Evolutionary conservation across 1,139 yeast genomes (phyloP), one percentile per base, ranked within the genome.

Genomic region (Debaryomyces sp.): DNA sequence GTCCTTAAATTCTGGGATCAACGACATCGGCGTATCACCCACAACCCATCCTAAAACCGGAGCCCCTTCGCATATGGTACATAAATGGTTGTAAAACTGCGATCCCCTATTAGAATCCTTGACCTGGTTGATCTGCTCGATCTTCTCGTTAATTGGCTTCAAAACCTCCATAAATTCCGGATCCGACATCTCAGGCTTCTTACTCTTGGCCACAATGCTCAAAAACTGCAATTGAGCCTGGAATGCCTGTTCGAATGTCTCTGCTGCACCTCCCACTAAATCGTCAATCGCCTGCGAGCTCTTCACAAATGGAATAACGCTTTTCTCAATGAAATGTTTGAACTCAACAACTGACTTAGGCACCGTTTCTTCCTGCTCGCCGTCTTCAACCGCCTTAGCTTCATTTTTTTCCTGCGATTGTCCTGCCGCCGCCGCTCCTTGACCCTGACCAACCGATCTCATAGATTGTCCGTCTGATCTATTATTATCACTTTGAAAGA

Each of bases 31-130:
- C 5, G 92, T 84, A 3, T 78, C 82, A 13, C 83, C 80, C 21
- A 89, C 83, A 53, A 92, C 81, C 99, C 99, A 95, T 17, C 96
- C 96, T 52, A 92, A 75, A 4, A 89, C 90, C 5, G 96, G 92
- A 6, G 89, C 82, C 45, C 97, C 97, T 64, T 94, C 98, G 35
- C 92, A 82, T 44, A 95, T 76, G 2, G 97, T 82, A 58, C 87
- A 89, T 65, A 94, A 78, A 62, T 89, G 91, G 61, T 89, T 83
- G 64, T 77, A 79, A 55, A 71, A 78, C 52, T 80, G 77, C 21
- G 89, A 85, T 40, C 78, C 77, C 56, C 97, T 83, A 64, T 89
- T 87, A 35, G 75, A 71, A 57, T 94, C 98, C 60, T 92, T 89
- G 58, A 88, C 63, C 32, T 77, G 78, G 51, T 78, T 80, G 55